Base-by-base conservation (phyloP, 169 alveolate species). In the Theileria sp. region DNA sequence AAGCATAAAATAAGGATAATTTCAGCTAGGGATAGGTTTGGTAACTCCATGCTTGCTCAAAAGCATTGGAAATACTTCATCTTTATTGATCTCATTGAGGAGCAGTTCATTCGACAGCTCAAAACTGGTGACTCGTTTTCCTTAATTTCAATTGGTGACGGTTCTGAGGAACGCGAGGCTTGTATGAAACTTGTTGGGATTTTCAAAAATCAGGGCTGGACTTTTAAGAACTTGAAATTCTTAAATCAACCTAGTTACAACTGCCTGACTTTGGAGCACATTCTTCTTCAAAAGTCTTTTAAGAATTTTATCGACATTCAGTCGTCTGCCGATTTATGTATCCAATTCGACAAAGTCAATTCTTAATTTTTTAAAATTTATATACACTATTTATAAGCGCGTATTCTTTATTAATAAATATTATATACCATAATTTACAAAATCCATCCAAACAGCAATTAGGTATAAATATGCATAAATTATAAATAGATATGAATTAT, bases 101-200 rank as follows among this genome's bases (percentile, higher is more conserved):
- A 93, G 75, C 74, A 75, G 13, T 88, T 93, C 85, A 81, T 88
- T 28, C 88, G 88, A 28, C 93, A 88, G 66, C 75, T 87, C 54
- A 78, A 75, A 51, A 76, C 80, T 44, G 92, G 89, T 3, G 79
- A 83, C 25, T 87, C 91, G 25, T 92, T 94, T 78, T 86, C 90
- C 30, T 88, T 93, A n/a, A 73, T 88, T 21, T 93, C 96, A 49
- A 93, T 93, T 50, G 96, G 96, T 25, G 96, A 93, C 71, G 96
- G 96, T 9, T 83, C 90, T 44, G 96, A 92, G 54, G 96, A 93
- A 80, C 86, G 96, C n/a, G 94, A 92, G 64, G 96, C 96, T 3
- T 93, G 96, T 60, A 76, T 93, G 87, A 88, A 91, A 54, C 75
- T 93, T 62, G 92, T 94, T 36, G 75, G 92, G 28, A 75, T 77